Evolutionary conservation across 2,329 filamentous ascomycete genomes (phyloP).

Genomic region (Emydomyces testavorans): DNA sequence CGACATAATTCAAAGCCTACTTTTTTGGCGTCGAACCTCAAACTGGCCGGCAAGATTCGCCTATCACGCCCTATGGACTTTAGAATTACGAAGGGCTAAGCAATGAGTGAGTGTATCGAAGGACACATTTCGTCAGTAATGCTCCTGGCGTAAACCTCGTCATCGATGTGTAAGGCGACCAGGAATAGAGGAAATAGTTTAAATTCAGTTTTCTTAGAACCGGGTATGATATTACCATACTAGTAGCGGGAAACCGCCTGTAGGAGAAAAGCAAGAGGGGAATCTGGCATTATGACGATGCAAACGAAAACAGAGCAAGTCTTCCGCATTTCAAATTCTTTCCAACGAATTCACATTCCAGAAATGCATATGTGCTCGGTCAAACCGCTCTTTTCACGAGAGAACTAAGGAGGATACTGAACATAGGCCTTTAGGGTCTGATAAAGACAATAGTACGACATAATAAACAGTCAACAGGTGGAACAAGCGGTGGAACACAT

Average conservation of each 20-base stretch:
- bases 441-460: neutral
- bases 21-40: too few species aligned
- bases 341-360: neutral
- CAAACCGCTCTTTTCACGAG: neutral
- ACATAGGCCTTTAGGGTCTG: too few species aligned
- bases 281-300: conserved; percentile 5
- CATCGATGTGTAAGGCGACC: too few species aligned
- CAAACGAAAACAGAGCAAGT: conserved; percentile 5
- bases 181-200: too few species aligned
- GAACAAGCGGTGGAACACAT: neutral
- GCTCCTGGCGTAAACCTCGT: too few species aligned
- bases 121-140: too few species aligned
- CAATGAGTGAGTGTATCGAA: too few species aligned
- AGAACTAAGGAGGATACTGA: neutral
- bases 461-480: neutral
- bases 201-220: neutral
- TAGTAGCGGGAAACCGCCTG: neutral
- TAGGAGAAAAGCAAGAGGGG: conserved; percentile 1
- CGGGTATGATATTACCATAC: neutral
- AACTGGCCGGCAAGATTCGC: too few species aligned
- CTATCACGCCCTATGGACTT: too few species aligned
- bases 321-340: conserved; percentile 2
- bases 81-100: too few species aligned
- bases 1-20: too few species aligned
- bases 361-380: neutral